These are phyloP conservation scores for Globisporangium yorkense DNA, from an alignment of 352 stramenopile genomes.

Conservation along the genomic window DNA sequence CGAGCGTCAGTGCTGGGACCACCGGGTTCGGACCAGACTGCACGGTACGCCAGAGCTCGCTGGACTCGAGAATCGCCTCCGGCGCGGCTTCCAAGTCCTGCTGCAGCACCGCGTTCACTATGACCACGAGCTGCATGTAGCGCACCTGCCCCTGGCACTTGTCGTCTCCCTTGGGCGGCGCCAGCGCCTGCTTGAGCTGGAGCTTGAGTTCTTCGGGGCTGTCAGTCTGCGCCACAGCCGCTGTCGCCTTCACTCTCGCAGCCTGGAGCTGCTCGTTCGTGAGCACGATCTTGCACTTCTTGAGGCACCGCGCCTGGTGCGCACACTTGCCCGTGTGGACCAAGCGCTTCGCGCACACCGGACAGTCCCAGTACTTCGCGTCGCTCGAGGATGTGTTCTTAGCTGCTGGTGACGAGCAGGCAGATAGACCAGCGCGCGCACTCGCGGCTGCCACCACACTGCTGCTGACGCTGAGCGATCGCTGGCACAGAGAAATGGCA, in stretches of 20 bases:
- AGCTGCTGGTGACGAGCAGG: neutral
- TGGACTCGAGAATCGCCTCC: conserved; percentile 2
- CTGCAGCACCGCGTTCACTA: conserved; percentile 7
- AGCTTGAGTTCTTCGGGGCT: conserved; percentile 5
- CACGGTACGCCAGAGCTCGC: conserved; percentile 2
- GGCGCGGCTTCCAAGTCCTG: conserved; percentile 3
- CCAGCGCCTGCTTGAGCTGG: neutral
- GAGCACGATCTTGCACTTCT: conserved; percentile 11
- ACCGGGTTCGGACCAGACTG: conserved; percentile 9
- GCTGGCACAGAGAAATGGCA: conserved; percentile 7
- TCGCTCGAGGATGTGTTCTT: neutral
- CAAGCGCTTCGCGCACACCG: conserved; percentile 8
- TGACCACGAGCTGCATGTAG: conserved; percentile 14
- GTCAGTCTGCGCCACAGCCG: neutral
- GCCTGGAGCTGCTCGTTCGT: conserved; percentile 6
- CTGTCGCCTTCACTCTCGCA: neutral
- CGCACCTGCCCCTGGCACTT: conserved; percentile 5
- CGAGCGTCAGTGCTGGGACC: conserved; percentile 7
- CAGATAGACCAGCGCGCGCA: neutral
- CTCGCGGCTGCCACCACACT: neutral
- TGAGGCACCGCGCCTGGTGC: conserved; percentile 5
- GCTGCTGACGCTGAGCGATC: neutral
- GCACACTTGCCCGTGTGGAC: conserved; percentile 8
- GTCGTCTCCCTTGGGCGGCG: conserved; percentile 1
- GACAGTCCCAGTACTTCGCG: conserved; percentile 10